Conservation (phyloP, 2,329 filamentous ascomycete genomes). For the Ophiostoma himal-ulmi region DNA sequence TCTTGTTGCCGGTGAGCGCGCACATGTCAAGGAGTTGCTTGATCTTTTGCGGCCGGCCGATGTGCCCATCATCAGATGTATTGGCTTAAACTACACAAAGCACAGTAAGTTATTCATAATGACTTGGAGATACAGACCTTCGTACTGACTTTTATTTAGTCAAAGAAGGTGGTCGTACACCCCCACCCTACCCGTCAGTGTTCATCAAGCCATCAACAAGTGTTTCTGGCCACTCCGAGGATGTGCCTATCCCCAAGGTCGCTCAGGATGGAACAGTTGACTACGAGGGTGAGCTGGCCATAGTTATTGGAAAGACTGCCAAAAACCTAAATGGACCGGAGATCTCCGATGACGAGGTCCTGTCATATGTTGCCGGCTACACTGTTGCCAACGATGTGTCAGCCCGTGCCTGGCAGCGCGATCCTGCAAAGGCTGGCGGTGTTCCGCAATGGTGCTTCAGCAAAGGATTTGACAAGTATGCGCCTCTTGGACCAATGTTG, state of each 20-base stretch:
- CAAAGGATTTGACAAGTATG: constrained; percentile 53
- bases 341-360: constrained; percentile 40
- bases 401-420: constrained; percentile 43
- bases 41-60: constrained; percentile 46
- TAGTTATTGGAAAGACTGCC: constrained; percentile 20
- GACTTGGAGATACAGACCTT: too few species aligned
- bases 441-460: constrained; percentile 54
- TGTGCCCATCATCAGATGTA: constrained; percentile 52
- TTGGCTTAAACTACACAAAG: constrained; percentile 55
- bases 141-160: constrained; percentile 28
- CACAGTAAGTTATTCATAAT: constrained; percentile 35
- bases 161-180: constrained; percentile 45
- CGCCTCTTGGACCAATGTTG: constrained; percentile 47
- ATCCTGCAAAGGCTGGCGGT: constrained; percentile 43
- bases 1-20: neutral
- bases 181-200: constrained; percentile 44
- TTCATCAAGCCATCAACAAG: constrained; percentile 47
- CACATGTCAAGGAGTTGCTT: constrained; percentile 37
- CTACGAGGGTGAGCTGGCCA: constrained; percentile 42
- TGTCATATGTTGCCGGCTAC: constrained; percentile 49
- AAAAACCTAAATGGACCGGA: constrained; percentile 35
- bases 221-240: constrained; percentile 34
- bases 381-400: constrained; percentile 52
- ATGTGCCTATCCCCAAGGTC: constrained; percentile 42
- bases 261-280: constrained; percentile 34